Base-by-base conservation (phyloP, 208 protist species). In the Trypanosoma lewisi region DNA sequence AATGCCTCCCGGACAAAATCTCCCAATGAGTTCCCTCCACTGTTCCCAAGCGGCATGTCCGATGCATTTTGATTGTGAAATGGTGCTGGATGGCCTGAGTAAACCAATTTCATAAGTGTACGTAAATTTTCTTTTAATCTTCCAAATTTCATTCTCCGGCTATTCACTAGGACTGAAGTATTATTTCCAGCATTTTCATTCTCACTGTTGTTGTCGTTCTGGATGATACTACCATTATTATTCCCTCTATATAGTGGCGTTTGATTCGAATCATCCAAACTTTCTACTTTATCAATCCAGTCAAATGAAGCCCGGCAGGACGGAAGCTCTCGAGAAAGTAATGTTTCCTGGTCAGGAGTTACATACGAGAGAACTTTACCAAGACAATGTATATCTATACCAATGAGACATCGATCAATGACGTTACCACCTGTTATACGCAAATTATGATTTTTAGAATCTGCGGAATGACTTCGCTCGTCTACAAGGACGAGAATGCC, bases 371-470 rank as follows among this genome's bases (percentile, higher is more conserved):
- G 12, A 39, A n/a, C 42, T 27, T 75, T 73, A 28, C 39, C 19
- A 23, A 64, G 27, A 53, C 80, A 82, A 58, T 88, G 79, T 25
- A 92, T 82, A 64, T 91, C 88, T 52, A 95, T 78, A 44, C 88
- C 88, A 41, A 95, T 78, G 66, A 63, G 63, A 70, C 88, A 95
- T 4, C 74, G 75, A 56, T 95, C 88, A n/a, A 95, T 70, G 4
- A 90, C 56, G 66, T 95, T 95, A 62, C 87, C 78, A n/a, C 82
- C 85, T 3, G 75, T 75, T 59, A 94, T 88, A 53, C 80, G 63
- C 25, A 94, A 66, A 49, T 66, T 78, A 57, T 75, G 53, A 30
- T 44, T 3, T 58, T 28, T 62, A 7, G 30, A 28, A 55, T 67
- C 58, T 27, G 23, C 6, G 3, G 31, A 48, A 36, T 23, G 42